These are phyloP conservation scores for Chalciporus sphaerocephalus DNA, from an alignment of 768 basidiomycete genomes.

Conservation along the genomic window DNA sequence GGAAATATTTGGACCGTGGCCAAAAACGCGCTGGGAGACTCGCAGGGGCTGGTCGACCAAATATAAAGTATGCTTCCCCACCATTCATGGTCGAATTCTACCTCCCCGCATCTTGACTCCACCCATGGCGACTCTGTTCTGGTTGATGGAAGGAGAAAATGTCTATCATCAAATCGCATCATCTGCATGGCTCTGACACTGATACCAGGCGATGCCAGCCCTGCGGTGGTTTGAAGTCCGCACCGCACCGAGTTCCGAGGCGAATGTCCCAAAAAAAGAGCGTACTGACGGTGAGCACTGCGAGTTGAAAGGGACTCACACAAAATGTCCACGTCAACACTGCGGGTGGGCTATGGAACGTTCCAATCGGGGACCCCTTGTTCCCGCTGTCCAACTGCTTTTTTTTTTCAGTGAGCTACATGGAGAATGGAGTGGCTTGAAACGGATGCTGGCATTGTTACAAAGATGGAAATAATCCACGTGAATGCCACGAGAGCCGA, in stretches of 20 bases:
- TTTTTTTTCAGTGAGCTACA: not conserved
- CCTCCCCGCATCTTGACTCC: not conserved
- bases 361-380: not conserved
- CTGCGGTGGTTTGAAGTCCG: slow-evolving; percentile 3
- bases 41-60: not conserved
- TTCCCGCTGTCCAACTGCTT: not conserved
- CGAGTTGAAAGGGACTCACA: not conserved
- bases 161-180: not conserved
- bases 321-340: not conserved
- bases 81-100: not conserved
- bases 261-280: not conserved
- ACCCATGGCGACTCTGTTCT: not conserved
- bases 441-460: slow-evolving; percentile 13
- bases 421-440: not conserved
- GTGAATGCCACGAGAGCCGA: slow-evolving; percentile 35
- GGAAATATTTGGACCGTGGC: not conserved
- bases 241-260: not conserved
- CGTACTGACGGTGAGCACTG: not conserved
- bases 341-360: not conserved
- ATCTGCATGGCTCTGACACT: not conserved
- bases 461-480: slow-evolving; percentile 23
- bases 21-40: not conserved
- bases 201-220: not conserved
- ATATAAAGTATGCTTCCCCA: not conserved
- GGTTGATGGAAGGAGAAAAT: not conserved